A percentile compares a stretch with the other conserved stretches of the same genome.
phyloP scores from a whole-genome alignment of 768 basidiomycete species.

The Psilocybe tampanensis region DNA sequence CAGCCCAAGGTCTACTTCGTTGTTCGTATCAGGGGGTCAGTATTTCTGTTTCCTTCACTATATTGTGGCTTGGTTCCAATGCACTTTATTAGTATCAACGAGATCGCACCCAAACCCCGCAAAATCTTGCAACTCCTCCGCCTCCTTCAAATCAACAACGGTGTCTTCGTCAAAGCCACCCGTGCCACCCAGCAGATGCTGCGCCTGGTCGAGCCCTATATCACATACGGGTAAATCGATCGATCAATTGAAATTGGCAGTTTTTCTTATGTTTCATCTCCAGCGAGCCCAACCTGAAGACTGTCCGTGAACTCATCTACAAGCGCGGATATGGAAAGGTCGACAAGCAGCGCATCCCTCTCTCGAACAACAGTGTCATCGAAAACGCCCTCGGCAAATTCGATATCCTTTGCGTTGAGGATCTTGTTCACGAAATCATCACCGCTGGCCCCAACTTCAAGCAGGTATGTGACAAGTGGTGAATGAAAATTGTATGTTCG shows the following conservation, averaged over 20 bases:
- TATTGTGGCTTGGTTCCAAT: conserved; percentile 1
- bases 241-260: neutral
- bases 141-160: conserved; percentile 99
- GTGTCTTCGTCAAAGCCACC: conserved; percentile 97
- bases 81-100: conserved; percentile 81
- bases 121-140: conserved; percentile 99
- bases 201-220: conserved; percentile 94
- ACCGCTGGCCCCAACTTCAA: conserved; percentile 99
- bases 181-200: conserved; percentile 98
- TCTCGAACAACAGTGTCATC: conserved; percentile 91
- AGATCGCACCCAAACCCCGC: conserved; percentile 98
- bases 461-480: conserved; percentile 61
- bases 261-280: neutral
- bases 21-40: conserved; percentile 94
- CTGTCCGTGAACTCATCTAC: conserved; percentile 96
- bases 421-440: conserved; percentile 95
- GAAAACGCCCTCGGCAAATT: conserved; percentile 89
- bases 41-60: conserved; percentile 15
- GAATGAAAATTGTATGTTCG: neutral
- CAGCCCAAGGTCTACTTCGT: conserved; percentile 99
- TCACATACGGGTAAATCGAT: conserved; percentile 82
- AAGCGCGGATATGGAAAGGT: conserved; percentile 99
- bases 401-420: conserved; percentile 96
- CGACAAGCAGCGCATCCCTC: conserved; percentile 95
- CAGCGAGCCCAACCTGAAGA: conserved; percentile 95